Evolutionary conservation across 2,329 filamentous ascomycete species (phyloP).

Genomic region (Alternaria burnsii): DNA sequence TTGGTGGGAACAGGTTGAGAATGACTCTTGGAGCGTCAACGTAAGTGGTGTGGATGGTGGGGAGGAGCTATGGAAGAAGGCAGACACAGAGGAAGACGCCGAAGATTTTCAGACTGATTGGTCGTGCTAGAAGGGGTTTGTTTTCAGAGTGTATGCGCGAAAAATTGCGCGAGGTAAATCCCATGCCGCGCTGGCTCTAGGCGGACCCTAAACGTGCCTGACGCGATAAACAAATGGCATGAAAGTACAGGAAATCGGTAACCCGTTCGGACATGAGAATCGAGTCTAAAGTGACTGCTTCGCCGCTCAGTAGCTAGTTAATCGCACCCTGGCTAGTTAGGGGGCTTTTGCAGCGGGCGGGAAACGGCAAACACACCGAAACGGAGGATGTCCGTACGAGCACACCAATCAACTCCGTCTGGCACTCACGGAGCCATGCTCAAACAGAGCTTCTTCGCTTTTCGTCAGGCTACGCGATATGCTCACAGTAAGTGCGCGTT

Average conservation of each 20-base stretch:
- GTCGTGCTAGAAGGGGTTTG: too few relatives aligned
- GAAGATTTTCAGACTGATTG: background rate
- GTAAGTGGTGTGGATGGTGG: background rate
- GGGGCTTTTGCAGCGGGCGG: background rate
- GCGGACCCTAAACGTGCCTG: too few relatives aligned
- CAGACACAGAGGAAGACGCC: background rate
- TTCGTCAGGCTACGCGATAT: background rate
- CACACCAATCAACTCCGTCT: background rate
- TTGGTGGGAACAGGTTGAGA: slow-evolving; percentile 3
- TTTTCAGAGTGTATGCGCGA: too few relatives aligned
- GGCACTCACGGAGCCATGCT: background rate
- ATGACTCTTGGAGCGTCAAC: background rate
- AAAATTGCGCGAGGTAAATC: too few relatives aligned
- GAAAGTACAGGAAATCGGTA: too few relatives aligned
- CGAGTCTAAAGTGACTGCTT: too few relatives aligned
- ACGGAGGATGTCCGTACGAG: slow-evolving; percentile 1
- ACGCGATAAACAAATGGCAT: too few relatives aligned
- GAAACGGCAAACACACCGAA: background rate
- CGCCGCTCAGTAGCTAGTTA: too few relatives aligned
- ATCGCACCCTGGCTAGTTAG: background rate
- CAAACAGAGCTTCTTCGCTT: background rate
- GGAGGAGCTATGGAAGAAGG: background rate
- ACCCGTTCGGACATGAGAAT: too few relatives aligned
- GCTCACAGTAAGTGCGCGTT: background rate
- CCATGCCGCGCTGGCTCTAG: too few relatives aligned